These are phyloP conservation scores for Catunica adiposa DNA, from an alignment of 2,329 filamentous ascomycete genomes.

Conservation along the genomic window DNA sequence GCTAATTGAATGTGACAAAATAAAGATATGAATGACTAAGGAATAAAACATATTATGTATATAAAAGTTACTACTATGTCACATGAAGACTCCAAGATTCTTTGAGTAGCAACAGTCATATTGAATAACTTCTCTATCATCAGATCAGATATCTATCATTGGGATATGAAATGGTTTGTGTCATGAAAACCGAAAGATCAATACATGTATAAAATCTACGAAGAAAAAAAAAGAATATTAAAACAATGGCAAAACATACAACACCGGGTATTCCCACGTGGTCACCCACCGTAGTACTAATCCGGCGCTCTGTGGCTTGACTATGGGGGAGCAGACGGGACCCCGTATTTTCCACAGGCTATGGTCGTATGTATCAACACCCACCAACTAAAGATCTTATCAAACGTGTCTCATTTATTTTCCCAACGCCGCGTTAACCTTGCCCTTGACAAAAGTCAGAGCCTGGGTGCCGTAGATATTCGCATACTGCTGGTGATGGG, in stretches of 20 bases:
- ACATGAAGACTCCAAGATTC: too few species aligned
- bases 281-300: conserved; percentile 3
- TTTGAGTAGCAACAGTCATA: too few species aligned
- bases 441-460: conserved; percentile 39
- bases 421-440: conserved; percentile 17
- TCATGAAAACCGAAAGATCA: background rate
- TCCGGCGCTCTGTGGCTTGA: background rate
- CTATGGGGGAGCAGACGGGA: background rate
- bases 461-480: conserved; percentile 43
- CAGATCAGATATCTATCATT: too few species aligned
- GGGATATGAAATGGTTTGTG: too few species aligned
- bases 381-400: too few species aligned
- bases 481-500: conserved; percentile 47
- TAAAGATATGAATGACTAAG: too few species aligned
- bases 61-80: too few species aligned
- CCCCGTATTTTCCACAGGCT: background rate
- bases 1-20: too few species aligned
- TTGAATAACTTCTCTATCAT: too few species aligned
- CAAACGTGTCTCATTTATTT: background rate
- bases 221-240: background rate
- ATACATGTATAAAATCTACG: background rate
- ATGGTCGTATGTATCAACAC: background rate
- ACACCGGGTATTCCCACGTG: conserved; percentile 1
- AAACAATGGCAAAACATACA: background rate
- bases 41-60: too few species aligned